These are phyloP conservation scores for Glycine latifolia DNA, from an alignment of 306 rosid genomes.

Conservation along the genomic window DNA sequence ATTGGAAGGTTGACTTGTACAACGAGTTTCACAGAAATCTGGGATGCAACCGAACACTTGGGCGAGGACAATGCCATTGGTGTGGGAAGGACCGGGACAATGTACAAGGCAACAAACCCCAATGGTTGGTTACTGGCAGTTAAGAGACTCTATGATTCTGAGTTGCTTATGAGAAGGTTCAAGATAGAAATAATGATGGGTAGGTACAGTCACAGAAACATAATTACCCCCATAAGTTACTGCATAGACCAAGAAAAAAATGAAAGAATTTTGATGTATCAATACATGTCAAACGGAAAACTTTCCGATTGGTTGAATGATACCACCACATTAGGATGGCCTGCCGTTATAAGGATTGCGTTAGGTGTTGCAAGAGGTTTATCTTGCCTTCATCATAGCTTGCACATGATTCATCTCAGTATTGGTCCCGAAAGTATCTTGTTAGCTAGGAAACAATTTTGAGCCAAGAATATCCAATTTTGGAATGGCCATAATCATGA, in stretches of 20 bases:
- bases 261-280: slow-evolving; percentile 40
- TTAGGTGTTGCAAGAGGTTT: slow-evolving; percentile 53
- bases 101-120: slow-evolving; percentile 43
- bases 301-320: slow-evolving; percentile 45
- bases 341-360: slow-evolving; percentile 25
- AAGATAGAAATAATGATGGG: slow-evolving; percentile 31
- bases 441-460: slow-evolving; percentile 25
- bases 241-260: slow-evolving; percentile 25
- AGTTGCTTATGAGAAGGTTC: slow-evolving; percentile 3
- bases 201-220: slow-evolving; percentile 44
- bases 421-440: slow-evolving; percentile 36
- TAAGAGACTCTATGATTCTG: slow-evolving; percentile 40
- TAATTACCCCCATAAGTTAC: slow-evolving; percentile 24
- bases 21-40: slow-evolving; percentile 13
- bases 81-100: slow-evolving; percentile 42
- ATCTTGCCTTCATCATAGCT: slow-evolving; percentile 48
- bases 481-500: background rate
- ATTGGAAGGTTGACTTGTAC: background rate
- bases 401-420: background rate
- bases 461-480: background rate
- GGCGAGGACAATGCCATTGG: slow-evolving; percentile 32
- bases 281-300: slow-evolving; percentile 45
- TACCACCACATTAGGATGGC: background rate
- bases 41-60: slow-evolving; percentile 42
- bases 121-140: slow-evolving; percentile 39